phyloP scores from a whole-genome alignment of 345 rosid genomes.

The Citrus maxima region DNA sequence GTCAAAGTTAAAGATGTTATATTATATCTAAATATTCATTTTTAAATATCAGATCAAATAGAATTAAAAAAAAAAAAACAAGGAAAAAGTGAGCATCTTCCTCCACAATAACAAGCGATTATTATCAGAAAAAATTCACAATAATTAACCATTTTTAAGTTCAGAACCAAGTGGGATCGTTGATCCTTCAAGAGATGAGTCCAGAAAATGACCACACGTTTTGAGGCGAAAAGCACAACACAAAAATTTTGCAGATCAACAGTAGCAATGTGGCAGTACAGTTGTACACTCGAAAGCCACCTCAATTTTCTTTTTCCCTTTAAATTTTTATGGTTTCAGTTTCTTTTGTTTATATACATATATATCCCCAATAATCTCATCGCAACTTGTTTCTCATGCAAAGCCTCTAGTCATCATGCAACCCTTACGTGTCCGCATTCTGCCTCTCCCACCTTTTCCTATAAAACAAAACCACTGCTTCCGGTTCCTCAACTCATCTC shows the following conservation, averaged over 20 bases:
- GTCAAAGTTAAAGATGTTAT: too few relatives aligned
- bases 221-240: not conserved
- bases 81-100: too few relatives aligned
- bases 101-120: too few relatives aligned
- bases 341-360: not conserved
- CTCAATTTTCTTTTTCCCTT: not conserved
- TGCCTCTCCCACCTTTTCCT: constrained; percentile 16
- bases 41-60: too few relatives aligned
- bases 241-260: not conserved
- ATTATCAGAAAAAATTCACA: too few relatives aligned
- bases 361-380: not conserved
- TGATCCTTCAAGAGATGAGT: not conserved
- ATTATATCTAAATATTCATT: too few relatives aligned
- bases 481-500: not conserved
- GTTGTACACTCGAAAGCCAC: not conserved
- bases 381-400: constrained; percentile 73
- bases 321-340: not conserved
- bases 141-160: too few relatives aligned
- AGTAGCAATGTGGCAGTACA: not conserved
- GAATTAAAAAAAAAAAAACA: too few relatives aligned
- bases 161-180: too few relatives aligned
- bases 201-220: not conserved
- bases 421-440: constrained; percentile 33
- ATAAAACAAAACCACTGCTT: constrained; percentile 13
- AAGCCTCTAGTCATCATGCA: constrained; percentile 49